Base-by-base conservation (phyloP, 495 filamentous ascomycete genomes). In the Acidomyces sp. region DNA sequence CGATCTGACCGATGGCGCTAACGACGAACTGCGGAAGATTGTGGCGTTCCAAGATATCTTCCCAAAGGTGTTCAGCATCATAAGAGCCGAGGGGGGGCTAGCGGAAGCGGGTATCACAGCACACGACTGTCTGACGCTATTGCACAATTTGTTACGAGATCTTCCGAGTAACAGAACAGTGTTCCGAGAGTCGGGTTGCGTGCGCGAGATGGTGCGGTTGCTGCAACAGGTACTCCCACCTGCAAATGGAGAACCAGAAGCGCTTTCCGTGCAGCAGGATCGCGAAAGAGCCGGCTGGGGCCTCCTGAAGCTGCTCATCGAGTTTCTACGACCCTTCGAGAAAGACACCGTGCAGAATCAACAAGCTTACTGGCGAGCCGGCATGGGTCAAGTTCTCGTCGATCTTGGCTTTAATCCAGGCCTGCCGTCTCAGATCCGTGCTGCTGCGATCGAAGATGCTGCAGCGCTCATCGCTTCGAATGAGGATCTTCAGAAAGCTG, bases 11-110 rank as follows among this genome's bases (percentile, higher is more conserved):
- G 39, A 38, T 20, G 72, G 74, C 19, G 67, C 75, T 16, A 81
- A 78, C n/a, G 62, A 76, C 34, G 80, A 95, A 47, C 70, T 96
- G 11, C 87, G 95, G 51, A 95, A 96, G 57, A 71, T 94, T 6
- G 83, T 97, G 17, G 86, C 85, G 0, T 95, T 93, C 45, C 85
- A 94, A 49, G 88, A 87, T 64, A 80, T 85, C 0, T 96, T 96
- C 50, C 85, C 88, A 27, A 72, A 78, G 18, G 66, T 93, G 16
- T 93, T 95, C 56, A 66, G 62, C 13, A 75, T 96, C 23, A 84
- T 96, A 30, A 69, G 78, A 42, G 62, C 67, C 0, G 90, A 97
- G 57, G 90, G 92, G 1, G 77, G 76, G 7, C 62, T 97, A 39
- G 77, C 70, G 5, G 75, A 85, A 49, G 92, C 92, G 15, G 86